phyloP scores from a whole-genome alignment of 352 stramenopile genomes.

The Globisporangium nunn region DNA sequence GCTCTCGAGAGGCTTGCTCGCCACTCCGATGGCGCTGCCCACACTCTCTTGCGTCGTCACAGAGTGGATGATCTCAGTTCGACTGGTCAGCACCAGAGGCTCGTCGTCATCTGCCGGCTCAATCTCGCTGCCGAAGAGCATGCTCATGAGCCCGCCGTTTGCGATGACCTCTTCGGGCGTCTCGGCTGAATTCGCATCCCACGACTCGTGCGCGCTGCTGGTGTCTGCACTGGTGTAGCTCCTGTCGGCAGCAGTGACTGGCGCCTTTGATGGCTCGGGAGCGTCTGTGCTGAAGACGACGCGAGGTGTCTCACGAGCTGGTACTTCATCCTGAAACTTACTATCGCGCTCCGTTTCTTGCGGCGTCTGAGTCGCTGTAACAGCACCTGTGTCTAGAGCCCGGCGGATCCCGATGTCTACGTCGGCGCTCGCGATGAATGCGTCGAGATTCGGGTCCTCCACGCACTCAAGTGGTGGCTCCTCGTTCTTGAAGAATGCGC shows the following conservation, averaged over 20 bases:
- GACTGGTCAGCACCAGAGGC: not conserved
- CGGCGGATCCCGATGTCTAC: not conserved
- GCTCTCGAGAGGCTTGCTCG: not conserved
- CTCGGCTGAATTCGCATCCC: constrained; percentile 6
- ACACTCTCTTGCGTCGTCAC: not conserved
- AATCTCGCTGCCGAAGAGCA: constrained; percentile 15
- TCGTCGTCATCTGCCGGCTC: not conserved
- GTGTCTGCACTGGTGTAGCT: not conserved
- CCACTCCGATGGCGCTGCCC: constrained; percentile 1
- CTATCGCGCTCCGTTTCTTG: not conserved
- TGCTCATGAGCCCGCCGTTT: constrained; percentile 16
- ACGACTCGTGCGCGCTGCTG: constrained; percentile 8
- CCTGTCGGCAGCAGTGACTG: not conserved
- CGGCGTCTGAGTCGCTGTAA: not conserved
- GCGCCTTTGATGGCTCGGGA: not conserved
- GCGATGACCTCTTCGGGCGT: constrained; percentile 21
- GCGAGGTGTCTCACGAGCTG: not conserved
- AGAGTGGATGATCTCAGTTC: not conserved
- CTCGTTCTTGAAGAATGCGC: constrained; percentile 7
- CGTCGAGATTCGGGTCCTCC: constrained; percentile 8
- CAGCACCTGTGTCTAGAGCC: not conserved
- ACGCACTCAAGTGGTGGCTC: not conserved
- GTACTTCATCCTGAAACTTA: no score
- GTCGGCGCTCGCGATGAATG: constrained; percentile 10
- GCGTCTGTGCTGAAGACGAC: not conserved